Percentiles rank a stretch among this genome's conserved stretches.
Evolutionary conservation across 345 rosid species (phyloP).

Genomic region (Dimocarpus longan): DNA sequence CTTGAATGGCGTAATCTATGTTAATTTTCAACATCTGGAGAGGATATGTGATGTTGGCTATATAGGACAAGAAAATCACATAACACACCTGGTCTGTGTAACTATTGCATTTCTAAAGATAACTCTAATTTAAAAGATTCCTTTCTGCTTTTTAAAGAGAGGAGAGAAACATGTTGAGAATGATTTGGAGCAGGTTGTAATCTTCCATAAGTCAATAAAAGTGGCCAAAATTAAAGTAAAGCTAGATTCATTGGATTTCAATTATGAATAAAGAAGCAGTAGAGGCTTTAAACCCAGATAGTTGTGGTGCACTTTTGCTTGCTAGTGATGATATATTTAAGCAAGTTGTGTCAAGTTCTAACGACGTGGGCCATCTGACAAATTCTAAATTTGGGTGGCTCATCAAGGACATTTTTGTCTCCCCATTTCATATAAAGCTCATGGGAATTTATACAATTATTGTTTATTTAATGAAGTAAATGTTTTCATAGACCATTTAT

Average conservation of each 20-base stretch:
- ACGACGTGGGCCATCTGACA: neutral
- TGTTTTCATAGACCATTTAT: neutral
- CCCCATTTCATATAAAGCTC: neutral
- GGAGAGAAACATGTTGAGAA: neutral
- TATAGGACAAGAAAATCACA: too few relatives aligned
- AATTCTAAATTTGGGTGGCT: neutral
- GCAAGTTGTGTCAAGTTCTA: neutral
- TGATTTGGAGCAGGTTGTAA: neutral
- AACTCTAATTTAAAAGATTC: neutral
- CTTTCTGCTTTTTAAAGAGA: neutral
- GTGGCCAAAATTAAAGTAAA: neutral
- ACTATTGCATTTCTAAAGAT: too few relatives aligned
- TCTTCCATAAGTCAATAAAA: too few relatives aligned
- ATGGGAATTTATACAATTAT: too few relatives aligned
- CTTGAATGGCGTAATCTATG: too few relatives aligned
- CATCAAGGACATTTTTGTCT: neutral
- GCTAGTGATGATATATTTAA: neutral
- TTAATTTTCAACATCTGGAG: too few relatives aligned
- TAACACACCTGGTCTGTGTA: too few relatives aligned
- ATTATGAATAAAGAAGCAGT: neutral
- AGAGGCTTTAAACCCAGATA: neutral
- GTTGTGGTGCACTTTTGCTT: neutral
- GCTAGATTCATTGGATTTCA: neutral
- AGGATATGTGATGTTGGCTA: too few relatives aligned
- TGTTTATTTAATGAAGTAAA: neutral